Percentiles rank a stretch among this genome's conserved stretches.
These are phyloP conservation scores for Halophytophthora batemanensis DNA, from an alignment of 352 stramenopile genomes.

Conservation along the genomic window DNA sequence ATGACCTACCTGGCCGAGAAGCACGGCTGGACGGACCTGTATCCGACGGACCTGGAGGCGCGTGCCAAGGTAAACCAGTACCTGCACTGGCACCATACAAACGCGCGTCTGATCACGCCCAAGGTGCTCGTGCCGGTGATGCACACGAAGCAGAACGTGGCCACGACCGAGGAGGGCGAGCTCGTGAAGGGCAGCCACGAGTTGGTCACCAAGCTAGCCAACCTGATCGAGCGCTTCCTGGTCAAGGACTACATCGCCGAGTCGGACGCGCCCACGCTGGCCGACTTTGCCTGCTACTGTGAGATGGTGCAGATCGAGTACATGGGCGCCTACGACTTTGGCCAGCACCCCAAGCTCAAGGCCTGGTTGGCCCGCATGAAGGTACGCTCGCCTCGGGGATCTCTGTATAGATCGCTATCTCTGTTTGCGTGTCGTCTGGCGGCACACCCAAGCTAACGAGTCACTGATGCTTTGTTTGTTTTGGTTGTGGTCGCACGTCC, in stretches of 20 bases:
- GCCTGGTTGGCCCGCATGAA: slow-evolving; percentile 9
- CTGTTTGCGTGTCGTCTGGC: no score
- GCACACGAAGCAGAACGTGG: slow-evolving; percentile 3
- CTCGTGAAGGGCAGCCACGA: slow-evolving; percentile 4
- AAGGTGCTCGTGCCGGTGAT: slow-evolving; percentile 5
- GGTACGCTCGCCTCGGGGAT: background rate
- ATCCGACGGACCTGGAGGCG: slow-evolving; percentile 26
- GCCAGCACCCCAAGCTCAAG: background rate
- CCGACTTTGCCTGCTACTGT: slow-evolving; percentile 26
- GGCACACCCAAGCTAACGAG: background rate
- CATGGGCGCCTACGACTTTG: slow-evolving; percentile 10
- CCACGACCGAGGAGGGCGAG: slow-evolving; percentile 3
- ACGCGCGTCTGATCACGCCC: slow-evolving; percentile 4
- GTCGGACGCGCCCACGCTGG: slow-evolving; percentile 12
- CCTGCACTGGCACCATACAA: slow-evolving; percentile 49
- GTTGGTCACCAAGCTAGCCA: slow-evolving; percentile 6
- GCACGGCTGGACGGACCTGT: slow-evolving; percentile 28
- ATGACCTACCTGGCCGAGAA: slow-evolving; percentile 32
- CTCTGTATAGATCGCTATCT: no score
- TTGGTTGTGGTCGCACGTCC: background rate
- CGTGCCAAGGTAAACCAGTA: slow-evolving; percentile 46
- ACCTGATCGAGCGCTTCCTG: slow-evolving; percentile 14
- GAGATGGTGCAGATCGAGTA: slow-evolving; percentile 17
- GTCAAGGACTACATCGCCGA: slow-evolving; percentile 8
- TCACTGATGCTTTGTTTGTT: background rate